Evolutionary conservation across 2,329 filamentous ascomycete genomes (phyloP).

Genomic region (Aspergillus transmontanensis): DNA sequence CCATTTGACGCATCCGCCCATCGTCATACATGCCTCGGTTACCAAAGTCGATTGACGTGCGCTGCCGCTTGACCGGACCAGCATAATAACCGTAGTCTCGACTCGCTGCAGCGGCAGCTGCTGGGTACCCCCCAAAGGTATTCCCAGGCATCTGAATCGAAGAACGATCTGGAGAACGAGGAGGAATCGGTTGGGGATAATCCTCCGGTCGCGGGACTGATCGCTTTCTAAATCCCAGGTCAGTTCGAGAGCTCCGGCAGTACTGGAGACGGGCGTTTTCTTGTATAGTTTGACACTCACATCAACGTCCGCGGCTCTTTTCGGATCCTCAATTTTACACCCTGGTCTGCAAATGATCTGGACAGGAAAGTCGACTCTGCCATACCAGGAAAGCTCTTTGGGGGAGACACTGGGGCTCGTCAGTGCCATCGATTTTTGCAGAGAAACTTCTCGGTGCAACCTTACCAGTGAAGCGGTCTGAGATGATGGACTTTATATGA

Average conservation of each 20-base stretch:
- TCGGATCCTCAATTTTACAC: conserved; percentile 76
- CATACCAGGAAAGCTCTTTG: conserved; percentile 78
- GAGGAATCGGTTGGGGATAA: conserved; percentile 37
- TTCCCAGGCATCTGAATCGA: conserved; percentile 38
- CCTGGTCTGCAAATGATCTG: conserved; percentile 81
- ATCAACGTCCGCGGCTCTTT: conserved; percentile 73
- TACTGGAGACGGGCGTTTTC: background rate
- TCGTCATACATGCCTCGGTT: conserved; percentile 41
- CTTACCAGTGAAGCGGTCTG: conserved; percentile 69
- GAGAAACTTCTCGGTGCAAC: background rate
- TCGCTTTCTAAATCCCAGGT: conserved; percentile 40
- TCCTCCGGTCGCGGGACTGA: conserved; percentile 41
- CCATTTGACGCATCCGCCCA: conserved; percentile 40
- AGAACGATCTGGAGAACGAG: conserved; percentile 42
- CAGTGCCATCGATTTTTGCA: conserved; percentile 11
- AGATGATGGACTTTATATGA: conserved; percentile 58
- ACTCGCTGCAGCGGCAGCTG: conserved; percentile 17
- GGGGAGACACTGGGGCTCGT: conserved; percentile 38
- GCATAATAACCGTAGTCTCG: conserved; percentile 41
- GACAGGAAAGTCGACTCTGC: conserved; percentile 80
- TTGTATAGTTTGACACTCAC: conserved; percentile 28
- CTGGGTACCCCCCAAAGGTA: conserved; percentile 36
- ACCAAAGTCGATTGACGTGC: conserved; percentile 43
- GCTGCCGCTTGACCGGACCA: conserved; percentile 40
- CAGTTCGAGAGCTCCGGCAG: conserved; percentile 9